Conservation (phyloP, 257 asterid genomes). For the Eucommia ulmoides region DNA sequence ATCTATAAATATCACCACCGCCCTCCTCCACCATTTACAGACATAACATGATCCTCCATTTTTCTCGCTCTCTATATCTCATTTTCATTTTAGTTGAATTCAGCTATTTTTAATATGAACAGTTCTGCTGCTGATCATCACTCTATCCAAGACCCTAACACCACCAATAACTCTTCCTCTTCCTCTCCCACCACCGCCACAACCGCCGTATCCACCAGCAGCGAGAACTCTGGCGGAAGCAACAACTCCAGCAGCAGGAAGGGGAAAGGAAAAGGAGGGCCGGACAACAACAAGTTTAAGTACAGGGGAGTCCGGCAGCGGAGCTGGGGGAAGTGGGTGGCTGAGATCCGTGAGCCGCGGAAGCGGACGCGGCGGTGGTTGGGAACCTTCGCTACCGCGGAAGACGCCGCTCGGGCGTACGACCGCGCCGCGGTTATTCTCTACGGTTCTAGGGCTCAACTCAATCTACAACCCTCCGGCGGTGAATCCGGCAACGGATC, state of each 20-base stretch:
- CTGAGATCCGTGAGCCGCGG: slow-evolving; percentile 90
- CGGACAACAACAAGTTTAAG: slow-evolving; percentile 68
- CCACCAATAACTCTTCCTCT: not conserved
- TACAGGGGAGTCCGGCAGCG: slow-evolving; percentile 85
- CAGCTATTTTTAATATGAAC: slow-evolving; percentile 42
- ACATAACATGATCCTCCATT: not conserved
- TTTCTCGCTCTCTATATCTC: not conserved
- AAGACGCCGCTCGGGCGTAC: slow-evolving; percentile 95
- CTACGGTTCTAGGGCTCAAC: slow-evolving; percentile 70
- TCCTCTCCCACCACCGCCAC: slow-evolving; percentile 8
- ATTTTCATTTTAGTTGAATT: slow-evolving; percentile 18
- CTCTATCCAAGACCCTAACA: slow-evolving; percentile 14
- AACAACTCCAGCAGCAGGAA: slow-evolving; percentile 7
- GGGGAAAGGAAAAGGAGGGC: slow-evolving; percentile 72
- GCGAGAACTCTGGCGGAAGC: slow-evolving; percentile 1
- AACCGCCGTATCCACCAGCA: slow-evolving; percentile 10
- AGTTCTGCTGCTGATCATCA: slow-evolving; percentile 25
- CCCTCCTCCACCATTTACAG: slow-evolving; percentile 64
- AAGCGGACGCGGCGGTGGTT: slow-evolving; percentile 79
- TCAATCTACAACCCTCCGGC: slow-evolving; percentile 56
- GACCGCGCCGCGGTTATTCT: slow-evolving; percentile 83
- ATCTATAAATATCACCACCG: slow-evolving; percentile 34
- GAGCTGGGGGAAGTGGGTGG: slow-evolving; percentile 99
- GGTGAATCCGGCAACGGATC: slow-evolving; percentile 9
- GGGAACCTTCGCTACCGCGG: slow-evolving; percentile 85